Evolutionary conservation across 176 grass and related monocot genomes (phyloP).

Genomic region (Thalia dealbata): DNA sequence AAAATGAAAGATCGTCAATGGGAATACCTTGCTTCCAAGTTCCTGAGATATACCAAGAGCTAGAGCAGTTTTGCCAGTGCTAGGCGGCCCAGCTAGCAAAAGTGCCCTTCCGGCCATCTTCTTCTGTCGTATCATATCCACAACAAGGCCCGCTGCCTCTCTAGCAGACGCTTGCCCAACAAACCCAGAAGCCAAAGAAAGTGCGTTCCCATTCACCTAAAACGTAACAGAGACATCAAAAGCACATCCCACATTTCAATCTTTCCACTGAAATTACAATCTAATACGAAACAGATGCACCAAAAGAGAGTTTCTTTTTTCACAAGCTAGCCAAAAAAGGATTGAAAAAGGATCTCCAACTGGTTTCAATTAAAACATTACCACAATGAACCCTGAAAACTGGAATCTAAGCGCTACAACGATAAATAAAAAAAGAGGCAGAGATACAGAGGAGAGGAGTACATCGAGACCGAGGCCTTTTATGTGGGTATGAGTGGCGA

Average conservation of each 20-base stretch:
- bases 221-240: slow-evolving; percentile 5
- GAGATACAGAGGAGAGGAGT: slow-evolving; percentile 1
- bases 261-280: neutral
- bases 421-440: slow-evolving; percentile 30
- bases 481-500: slow-evolving; percentile 89
- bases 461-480: slow-evolving; percentile 97
- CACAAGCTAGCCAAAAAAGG: neutral
- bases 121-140: slow-evolving; percentile 94
- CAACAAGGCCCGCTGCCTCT: slow-evolving; percentile 56
- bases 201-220: no score
- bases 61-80: slow-evolving; percentile 83
- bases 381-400: slow-evolving; percentile 1
- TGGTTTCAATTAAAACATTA: neutral
- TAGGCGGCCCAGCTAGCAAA: slow-evolving; percentile 71
- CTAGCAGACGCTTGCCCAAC: slow-evolving; percentile 52
- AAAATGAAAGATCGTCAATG: neutral
- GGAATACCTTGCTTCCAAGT: slow-evolving; percentile 86
- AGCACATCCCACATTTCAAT: no score
- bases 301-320: no score
- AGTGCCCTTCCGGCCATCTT: slow-evolving; percentile 89
- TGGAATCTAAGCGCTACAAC: slow-evolving; percentile 17
- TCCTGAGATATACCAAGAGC: slow-evolving; percentile 87
- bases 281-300: neutral
- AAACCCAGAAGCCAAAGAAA: no score
- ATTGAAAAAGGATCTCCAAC: neutral